phyloP scores from a whole-genome alignment of 768 basidiomycete species.

The Russula compacta region DNA sequence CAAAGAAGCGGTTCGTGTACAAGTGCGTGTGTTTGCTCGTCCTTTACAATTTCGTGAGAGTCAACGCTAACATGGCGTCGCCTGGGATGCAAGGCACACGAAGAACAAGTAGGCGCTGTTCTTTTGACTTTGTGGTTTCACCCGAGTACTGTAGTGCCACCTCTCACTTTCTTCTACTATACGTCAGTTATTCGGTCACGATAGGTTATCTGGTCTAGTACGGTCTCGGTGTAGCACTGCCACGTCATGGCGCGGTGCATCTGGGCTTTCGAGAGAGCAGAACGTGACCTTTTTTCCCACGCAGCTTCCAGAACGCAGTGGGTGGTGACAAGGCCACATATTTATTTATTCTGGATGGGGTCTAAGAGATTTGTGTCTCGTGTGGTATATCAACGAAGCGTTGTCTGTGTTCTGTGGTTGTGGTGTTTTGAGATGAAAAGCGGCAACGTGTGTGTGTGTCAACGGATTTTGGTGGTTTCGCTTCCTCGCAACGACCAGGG shows the following conservation, averaged over 20 bases:
- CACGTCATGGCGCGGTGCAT: not conserved
- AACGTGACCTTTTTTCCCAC: not conserved
- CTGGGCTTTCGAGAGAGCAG: not conserved
- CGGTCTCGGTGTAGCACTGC: not conserved
- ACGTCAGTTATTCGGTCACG: not conserved
- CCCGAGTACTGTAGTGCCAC: not conserved
- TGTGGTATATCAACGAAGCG: too few species aligned
- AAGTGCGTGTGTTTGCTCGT: conserved; percentile 46
- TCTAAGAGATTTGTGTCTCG: not conserved
- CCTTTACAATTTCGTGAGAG: not conserved
- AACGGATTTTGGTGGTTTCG: not conserved
- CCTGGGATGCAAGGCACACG: conserved; percentile 27
- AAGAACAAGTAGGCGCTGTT: conserved; percentile 32
- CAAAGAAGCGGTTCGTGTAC: conserved; percentile 79
- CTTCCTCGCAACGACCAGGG: not conserved
- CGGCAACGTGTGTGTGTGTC: not conserved
- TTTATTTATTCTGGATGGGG: not conserved
- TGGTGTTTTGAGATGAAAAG: not conserved
- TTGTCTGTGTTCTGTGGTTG: not conserved
- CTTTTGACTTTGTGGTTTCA: not conserved
- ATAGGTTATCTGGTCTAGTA: not conserved
- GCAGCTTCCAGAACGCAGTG: too few species aligned
- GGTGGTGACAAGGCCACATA: not conserved
- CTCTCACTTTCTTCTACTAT: not conserved
- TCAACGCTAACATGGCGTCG: not conserved